Conservation (phyloP, 176 grass and related monocot species). For the Musa troglodytarum region DNA sequence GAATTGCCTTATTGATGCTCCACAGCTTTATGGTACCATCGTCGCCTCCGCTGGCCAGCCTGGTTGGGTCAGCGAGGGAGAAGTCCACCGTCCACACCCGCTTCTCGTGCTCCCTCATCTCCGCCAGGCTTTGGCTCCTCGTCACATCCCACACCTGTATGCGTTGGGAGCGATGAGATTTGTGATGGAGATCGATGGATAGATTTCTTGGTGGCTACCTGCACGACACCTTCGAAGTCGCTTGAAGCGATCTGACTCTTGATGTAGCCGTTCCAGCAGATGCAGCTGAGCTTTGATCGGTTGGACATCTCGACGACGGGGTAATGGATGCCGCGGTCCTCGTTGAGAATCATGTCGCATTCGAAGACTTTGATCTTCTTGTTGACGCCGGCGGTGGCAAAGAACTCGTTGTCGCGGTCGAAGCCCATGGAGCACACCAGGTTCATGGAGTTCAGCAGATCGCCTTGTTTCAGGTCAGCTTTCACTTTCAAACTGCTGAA, state of each 20-base stretch:
- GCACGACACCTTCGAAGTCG: conserved; percentile 94
- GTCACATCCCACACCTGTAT: conserved; percentile 95
- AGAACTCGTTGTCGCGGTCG: conserved; percentile 84
- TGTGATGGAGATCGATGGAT: too few species aligned
- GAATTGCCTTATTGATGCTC: conserved; percentile 99
- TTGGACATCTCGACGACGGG: conserved; percentile 93
- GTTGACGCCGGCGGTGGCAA: conserved; percentile 95
- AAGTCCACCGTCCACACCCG: conserved; percentile 97
- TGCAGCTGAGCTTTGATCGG: conserved; percentile 82
- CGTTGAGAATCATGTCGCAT: conserved; percentile 80
- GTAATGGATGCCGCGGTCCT: conserved; percentile 90
- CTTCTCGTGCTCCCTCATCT: conserved; percentile 93
- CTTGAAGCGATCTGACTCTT: conserved; percentile 97
- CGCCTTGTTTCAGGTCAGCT: conserved; percentile 76
- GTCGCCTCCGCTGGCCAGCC: conserved; percentile 87
- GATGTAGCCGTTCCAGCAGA: conserved; percentile 98
- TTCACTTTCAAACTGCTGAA: conserved; percentile 82
- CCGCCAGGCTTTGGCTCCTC: conserved; percentile 69
- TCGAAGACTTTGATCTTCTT: conserved; percentile 99
- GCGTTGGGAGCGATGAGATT: background rate
- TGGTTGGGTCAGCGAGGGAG: conserved; percentile 87
- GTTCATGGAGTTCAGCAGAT: conserved; percentile 80
- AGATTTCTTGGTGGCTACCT: conserved; percentile 36
- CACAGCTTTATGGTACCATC: conserved; percentile 95
- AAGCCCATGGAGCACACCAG: conserved; percentile 96